Evolutionary conservation across 2,329 filamentous ascomycete genomes (phyloP), one percentile per base, ranked within the genome.

Genomic region (Dothiorella sarmentorum): DNA sequence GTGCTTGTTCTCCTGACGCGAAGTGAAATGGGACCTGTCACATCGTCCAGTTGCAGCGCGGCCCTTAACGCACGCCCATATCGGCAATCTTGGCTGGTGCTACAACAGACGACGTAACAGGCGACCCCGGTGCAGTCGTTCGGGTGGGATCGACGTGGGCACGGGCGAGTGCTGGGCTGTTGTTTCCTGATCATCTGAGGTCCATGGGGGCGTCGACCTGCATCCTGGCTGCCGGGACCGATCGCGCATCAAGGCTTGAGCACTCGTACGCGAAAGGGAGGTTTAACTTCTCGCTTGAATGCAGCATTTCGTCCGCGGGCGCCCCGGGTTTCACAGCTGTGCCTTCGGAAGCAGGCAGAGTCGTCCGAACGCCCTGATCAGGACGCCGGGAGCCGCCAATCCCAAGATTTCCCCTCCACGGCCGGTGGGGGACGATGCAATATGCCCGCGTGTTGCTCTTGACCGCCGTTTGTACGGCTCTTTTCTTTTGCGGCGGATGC

Each of bases 171-270:
- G n/a, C 35, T 53, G 49, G 29, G 52, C 37, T 43, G 29, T 40
- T 56, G 57, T 62, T 62, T 52, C 58, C 40, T 61, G 64, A 56
- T 63, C 61, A 63, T 61, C 56, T 62, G 49, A 67, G 60, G 66
- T 70, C 65, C 68, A 63, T 64, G 61, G 64, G 52, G 52, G 57
- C 61, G 49, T 65, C 61, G 65, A 66, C 66, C 69, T 66, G 58
- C 61, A 64, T 69, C 69, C 70, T 63, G 69, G 69, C 63, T 62
- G 59, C 56, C 60, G 70, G 69, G 66, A 64, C 58, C 47, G 45
- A 51, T 59, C 35, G 37, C 38, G 58, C 58, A 61, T 53, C 35
- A 57, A 22, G 49, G 49, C 49, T 27, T 53, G 40, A 29, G 47
- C 56, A 60, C 24, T 52, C 55, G 59, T 59, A 61, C 61, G 61